Percentiles rank a stretch among this genome's conserved stretches.
These are phyloP conservation scores for Candida broadrunensis DNA, from an alignment of 805 yeast species.

Conservation along the genomic window DNA sequence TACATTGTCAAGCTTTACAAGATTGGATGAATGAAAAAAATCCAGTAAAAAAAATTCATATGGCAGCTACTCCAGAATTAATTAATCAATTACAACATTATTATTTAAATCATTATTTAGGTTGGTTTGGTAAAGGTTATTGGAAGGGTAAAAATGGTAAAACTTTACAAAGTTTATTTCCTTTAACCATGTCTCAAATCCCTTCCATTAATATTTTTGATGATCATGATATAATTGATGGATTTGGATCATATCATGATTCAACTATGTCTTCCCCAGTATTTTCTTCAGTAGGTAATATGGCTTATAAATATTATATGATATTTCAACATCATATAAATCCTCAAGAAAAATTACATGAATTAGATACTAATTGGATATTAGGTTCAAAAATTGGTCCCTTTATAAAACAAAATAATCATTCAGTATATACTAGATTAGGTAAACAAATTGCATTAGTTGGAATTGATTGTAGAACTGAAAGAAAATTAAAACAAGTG, in stretches of 20 bases:
- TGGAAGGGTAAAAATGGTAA: constrained; percentile 71
- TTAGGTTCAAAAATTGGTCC: constrained; percentile 59
- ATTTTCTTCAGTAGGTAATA: constrained; percentile 68
- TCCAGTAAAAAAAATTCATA: constrained; percentile 38
- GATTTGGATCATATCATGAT: constrained; percentile 86
- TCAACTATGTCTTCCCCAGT: constrained; percentile 68
- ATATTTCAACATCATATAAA: constrained; percentile 84
- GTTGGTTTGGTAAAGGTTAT: constrained; percentile 89
- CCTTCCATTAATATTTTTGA: constrained; percentile 87
- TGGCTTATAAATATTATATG: constrained; percentile 85
- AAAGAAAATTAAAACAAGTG: constrained; percentile 63
- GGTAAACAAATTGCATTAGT: constrained; percentile 71
- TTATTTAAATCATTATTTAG: constrained; percentile 70
- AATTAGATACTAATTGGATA: constrained; percentile 58
- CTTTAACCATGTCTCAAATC: constrained; percentile 74
- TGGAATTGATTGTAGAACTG: constrained; percentile 93
- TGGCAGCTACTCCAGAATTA: constrained; percentile 46
- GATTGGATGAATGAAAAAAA: constrained; percentile 63
- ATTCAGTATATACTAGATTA: constrained; percentile 67
- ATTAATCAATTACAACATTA: constrained; percentile 55
- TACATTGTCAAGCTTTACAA: constrained; percentile 49
- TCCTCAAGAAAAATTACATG: constrained; percentile 37
- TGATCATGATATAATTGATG: constrained; percentile 96
- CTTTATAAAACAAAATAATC: constrained; percentile 62
- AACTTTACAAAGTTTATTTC: constrained; percentile 65